Conservation (phyloP, 1,284 basidiomycete genomes). For the Lignosus rhinocerotis region DNA sequence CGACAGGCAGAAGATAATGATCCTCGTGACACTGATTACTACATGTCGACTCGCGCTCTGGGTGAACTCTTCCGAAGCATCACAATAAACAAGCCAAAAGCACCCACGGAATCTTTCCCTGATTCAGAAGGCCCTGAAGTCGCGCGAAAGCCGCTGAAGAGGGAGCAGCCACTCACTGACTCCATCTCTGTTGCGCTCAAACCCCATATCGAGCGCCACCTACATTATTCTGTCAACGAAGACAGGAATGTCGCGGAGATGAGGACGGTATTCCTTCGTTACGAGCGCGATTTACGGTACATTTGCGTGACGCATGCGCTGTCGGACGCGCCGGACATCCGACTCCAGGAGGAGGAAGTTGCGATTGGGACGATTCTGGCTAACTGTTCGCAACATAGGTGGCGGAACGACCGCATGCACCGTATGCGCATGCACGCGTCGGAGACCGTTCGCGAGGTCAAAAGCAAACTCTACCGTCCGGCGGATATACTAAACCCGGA, state of each 20-base stretch:
- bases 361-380: constrained; percentile 73
- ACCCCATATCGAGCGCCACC: constrained; percentile 39
- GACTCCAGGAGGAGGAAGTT: constrained; percentile 70
- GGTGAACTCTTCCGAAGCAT: constrained; percentile 69
- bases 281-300: constrained; percentile 65
- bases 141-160: neutral
- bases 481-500: constrained; percentile 29
- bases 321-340: constrained; percentile 53
- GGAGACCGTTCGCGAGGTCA: constrained; percentile 56
- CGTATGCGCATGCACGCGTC: constrained; percentile 61
- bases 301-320: constrained; percentile 71
- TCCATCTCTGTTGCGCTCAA: constrained; percentile 49
- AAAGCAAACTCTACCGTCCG: constrained; percentile 43
- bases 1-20: constrained; percentile 56
- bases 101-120: constrained; percentile 23
- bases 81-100: constrained; percentile 43
- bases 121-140: constrained; percentile 8
- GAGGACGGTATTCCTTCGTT: constrained; percentile 46
- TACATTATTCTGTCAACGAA: constrained; percentile 34
- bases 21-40: constrained; percentile 64
- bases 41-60: constrained; percentile 65
- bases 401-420: constrained; percentile 58
- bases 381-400: constrained; percentile 55
- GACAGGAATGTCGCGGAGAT: constrained; percentile 39
- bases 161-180: constrained; percentile 39